Evolutionary conservation across 257 asterid species (phyloP).

Genomic region (Solanum megistacrolobum): DNA sequence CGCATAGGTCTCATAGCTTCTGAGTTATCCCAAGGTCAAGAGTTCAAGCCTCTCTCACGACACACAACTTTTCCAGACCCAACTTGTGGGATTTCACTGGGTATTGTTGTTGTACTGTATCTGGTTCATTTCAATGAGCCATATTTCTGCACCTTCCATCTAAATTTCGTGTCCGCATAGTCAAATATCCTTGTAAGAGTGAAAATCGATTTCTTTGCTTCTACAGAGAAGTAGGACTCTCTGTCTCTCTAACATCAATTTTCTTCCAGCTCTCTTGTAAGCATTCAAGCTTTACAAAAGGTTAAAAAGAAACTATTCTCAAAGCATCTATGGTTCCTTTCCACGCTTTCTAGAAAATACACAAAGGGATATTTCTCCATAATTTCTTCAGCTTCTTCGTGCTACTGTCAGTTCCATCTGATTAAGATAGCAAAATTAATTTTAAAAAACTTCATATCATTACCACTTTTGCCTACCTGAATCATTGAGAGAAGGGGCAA

Average conservation of each 20-base stretch:
- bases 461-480: not conserved
- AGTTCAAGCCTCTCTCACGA: not conserved
- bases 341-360: not conserved
- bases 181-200: not conserved
- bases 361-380: not conserved
- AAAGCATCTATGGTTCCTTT: not conserved
- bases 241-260: not conserved
- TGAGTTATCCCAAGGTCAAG: not conserved
- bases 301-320: not conserved
- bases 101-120: not conserved
- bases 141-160: not conserved
- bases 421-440: not conserved
- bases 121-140: not conserved
- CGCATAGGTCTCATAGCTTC: constrained; percentile 98
- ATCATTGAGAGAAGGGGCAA: not conserved
- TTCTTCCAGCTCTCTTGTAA: not conserved
- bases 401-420: not conserved
- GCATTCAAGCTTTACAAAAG: not conserved
- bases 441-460: not conserved
- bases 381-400: not conserved
- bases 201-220: not conserved
- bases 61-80: not conserved
- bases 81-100: not conserved
- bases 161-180: not conserved
- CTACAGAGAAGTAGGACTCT: not conserved